Percentiles rank a stretch among this genome's conserved stretches.
phyloP scores from a whole-genome alignment of 768 basidiomycete genomes.

The Calocera viscosa region DNA sequence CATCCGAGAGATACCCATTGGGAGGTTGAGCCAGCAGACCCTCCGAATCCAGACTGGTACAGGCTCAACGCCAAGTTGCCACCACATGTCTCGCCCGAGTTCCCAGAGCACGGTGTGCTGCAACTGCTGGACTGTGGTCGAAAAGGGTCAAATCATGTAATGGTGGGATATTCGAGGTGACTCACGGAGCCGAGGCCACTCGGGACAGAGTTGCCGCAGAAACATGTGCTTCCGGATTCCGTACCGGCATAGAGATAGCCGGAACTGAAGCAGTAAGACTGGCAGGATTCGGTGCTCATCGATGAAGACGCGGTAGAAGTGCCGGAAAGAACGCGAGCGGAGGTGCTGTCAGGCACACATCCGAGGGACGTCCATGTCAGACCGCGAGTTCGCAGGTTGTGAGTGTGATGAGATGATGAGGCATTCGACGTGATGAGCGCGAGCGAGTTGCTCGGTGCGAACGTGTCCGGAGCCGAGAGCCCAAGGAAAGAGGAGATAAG shows the following conservation, averaged over 20 bases:
- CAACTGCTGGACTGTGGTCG: not conserved
- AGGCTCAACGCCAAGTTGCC: constrained; percentile 3
- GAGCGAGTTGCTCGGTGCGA: not conserved
- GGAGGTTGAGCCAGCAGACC: not conserved
- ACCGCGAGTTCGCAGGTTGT: not conserved
- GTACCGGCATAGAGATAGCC: constrained; percentile 10
- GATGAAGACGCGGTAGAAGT: not conserved
- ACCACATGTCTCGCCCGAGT: constrained; percentile 13
- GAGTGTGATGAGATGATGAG: not conserved
- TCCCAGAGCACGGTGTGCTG: constrained; percentile 9
- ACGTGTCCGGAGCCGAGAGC: not conserved
- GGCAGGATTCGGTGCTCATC: constrained; percentile 9
- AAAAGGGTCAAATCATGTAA: not conserved
- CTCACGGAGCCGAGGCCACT: not conserved
- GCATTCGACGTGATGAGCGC: not conserved
- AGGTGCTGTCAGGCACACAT: constrained; percentile 12
- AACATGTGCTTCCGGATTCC: constrained; percentile 11
- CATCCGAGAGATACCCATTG: not conserved
- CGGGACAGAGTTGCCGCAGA: constrained; percentile 9
- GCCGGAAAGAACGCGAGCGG: constrained; percentile 6
- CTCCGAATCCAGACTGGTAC: not conserved
- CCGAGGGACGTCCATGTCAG: constrained; percentile 7
- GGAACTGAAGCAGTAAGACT: not conserved
- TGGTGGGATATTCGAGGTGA: not conserved
- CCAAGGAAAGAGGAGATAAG: not conserved